Evolutionary conservation across 495 filamentous ascomycete genomes (phyloP), one percentile per base, ranked within the genome.

Genomic region (Neurospora sublineolata): DNA sequence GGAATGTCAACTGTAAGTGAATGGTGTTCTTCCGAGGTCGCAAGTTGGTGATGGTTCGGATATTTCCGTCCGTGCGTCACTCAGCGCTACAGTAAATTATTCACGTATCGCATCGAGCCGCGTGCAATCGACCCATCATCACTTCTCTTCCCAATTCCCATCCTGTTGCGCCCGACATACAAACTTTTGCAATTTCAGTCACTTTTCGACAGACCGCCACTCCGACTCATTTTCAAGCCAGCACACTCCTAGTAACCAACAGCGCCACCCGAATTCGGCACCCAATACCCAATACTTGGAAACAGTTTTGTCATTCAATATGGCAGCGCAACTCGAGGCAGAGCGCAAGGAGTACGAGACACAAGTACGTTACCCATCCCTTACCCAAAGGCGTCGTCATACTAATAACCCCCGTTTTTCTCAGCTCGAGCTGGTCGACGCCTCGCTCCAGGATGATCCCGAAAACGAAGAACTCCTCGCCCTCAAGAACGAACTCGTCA

Each of bases 341-440:
- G 93, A 95, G 75, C 83, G 92, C 69, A 92, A 91, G 80, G 91
- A 94, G 81, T 95, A 91, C 82, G 90, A 90, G 81, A 84, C 90
- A 75, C 93, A 95, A 88, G 93, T 93, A 79, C 39, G 81, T 33
- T 38, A 40, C 37, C 16, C 33, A 1, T 23, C 20, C 37, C 14
- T 37, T 70, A 36, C 8, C n/a, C 27, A 23, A 36, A 74, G 27
- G 70, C 70, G n/a, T 72, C 68, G 40, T 68, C 71, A 40, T 68
- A 72, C 74, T 76, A 44, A 74, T 72, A 7, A 71, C 10, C 1
- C 4, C n/a, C 16, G 46, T 52, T 16, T 58, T 38, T 39, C 8
- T 33, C 75, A 97, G 93, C 89, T 95, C 80, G 93, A 96, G 82
- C 89, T 90, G 33, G 91, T 96, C 64, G 81, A 89, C 78, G 84